Percentiles rank a stretch among this genome's conserved stretches.
These are phyloP conservation scores for Aspergillus incahuasiensis DNA, from an alignment of 495 filamentous ascomycete species.

Conservation along the genomic window DNA sequence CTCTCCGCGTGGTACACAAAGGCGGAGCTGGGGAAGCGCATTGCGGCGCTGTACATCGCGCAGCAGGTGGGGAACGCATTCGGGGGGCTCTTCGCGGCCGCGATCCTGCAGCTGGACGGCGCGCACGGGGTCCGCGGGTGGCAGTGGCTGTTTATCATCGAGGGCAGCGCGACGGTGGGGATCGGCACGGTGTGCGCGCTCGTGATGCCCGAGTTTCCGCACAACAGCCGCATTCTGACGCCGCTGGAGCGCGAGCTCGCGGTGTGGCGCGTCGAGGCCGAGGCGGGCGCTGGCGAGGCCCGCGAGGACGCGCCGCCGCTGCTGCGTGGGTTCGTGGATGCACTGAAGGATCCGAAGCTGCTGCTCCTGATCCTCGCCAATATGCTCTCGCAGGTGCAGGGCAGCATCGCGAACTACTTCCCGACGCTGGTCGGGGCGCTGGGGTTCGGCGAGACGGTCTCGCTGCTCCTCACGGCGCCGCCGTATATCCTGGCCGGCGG, in stretches of 20 bases:
- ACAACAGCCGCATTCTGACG: constrained; percentile 24
- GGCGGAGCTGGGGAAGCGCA: constrained; percentile 50
- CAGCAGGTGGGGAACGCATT: constrained; percentile 54
- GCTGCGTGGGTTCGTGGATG: constrained; percentile 18
- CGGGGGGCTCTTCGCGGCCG: constrained; percentile 51
- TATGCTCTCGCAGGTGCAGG: background rate
- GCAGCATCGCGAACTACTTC: constrained; percentile 19
- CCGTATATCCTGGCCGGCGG: constrained; percentile 21
- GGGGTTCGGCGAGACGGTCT: constrained; percentile 5
- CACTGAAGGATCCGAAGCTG: constrained; percentile 3
- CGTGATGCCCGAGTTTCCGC: constrained; percentile 36
- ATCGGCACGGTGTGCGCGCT: constrained; percentile 37
- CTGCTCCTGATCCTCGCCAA: constrained; percentile 24
- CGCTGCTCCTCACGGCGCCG: constrained; percentile 14
- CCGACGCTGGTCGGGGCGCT: constrained; percentile 7
- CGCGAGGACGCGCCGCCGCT: constrained; percentile 18
- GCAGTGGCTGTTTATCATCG: constrained; percentile 49
- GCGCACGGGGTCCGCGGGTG: constrained; percentile 43
- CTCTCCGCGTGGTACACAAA: constrained; percentile 56
- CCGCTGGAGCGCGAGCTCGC: constrained; percentile 9
- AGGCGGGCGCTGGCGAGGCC: constrained; percentile 26
- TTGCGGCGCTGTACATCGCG: constrained; percentile 54
- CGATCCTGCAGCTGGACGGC: constrained; percentile 47
- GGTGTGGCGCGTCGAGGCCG: constrained; percentile 29
- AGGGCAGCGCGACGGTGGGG: constrained; percentile 31